phyloP scores from a whole-genome alignment of 1,139 yeast species.

The Chernovozyma sophiae-reginae region DNA sequence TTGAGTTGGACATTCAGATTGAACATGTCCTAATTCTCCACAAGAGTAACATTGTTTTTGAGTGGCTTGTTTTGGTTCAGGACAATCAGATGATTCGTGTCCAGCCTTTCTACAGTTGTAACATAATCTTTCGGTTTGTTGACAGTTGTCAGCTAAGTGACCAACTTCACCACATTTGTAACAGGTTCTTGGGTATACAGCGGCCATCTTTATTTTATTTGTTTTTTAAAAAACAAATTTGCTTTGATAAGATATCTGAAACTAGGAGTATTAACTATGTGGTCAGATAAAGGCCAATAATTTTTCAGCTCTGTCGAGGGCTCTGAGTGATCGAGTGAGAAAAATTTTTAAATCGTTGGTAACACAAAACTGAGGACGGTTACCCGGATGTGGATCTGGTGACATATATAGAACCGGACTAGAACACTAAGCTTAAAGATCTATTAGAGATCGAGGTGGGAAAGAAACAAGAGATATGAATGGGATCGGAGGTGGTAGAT shows the following conservation, averaged over 20 bases:
- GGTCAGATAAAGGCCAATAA: too few relatives aligned
- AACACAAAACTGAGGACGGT: neutral
- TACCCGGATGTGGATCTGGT: too few relatives aligned
- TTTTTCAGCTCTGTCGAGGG: neutral
- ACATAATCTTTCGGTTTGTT: slow-evolving; percentile 79
- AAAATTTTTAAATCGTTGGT: neutral
- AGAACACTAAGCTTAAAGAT: too few relatives aligned
- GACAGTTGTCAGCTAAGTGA: slow-evolving; percentile 85
- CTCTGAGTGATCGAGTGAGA: neutral
- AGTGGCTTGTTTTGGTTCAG: slow-evolving; percentile 78
- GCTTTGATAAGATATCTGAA: too few relatives aligned
- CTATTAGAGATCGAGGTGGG: too few relatives aligned
- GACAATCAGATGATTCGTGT: slow-evolving; percentile 84
- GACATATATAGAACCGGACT: too few relatives aligned
- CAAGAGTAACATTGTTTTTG: slow-evolving; percentile 90
- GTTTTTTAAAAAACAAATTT: too few relatives aligned
- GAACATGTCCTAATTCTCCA: slow-evolving; percentile 68
- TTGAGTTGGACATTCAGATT: slow-evolving; percentile 57
- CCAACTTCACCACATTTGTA: slow-evolving; percentile 92
- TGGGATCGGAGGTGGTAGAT: too few relatives aligned
- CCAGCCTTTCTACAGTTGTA: slow-evolving; percentile 92
- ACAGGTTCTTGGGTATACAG: slow-evolving; percentile 79
- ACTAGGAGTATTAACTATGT: too few relatives aligned
- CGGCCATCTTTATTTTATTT: slow-evolving; percentile 39
- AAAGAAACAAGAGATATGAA: too few relatives aligned